Percentiles rank a stretch among this genome's conserved stretches.
These are phyloP conservation scores for Mycena chlorophos DNA, from an alignment of 768 basidiomycete species.

Conservation along the genomic window DNA sequence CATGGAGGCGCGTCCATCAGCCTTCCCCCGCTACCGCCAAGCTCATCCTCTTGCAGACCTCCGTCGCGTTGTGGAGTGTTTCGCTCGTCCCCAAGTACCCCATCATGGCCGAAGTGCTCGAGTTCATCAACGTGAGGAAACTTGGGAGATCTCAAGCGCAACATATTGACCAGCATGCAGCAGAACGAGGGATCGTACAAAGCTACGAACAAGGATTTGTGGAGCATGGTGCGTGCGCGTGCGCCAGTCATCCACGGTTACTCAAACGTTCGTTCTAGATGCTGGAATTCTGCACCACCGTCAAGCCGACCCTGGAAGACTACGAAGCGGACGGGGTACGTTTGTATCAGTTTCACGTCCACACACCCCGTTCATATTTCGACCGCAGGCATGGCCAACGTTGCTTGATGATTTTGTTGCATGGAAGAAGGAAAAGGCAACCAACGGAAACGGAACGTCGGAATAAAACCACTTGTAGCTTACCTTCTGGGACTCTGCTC, in stretches of 20 bases:
- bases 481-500: not conserved
- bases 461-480: conserved; percentile 2
- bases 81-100: conserved; percentile 67
- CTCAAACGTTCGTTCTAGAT: conserved; percentile 45
- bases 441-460: conserved; percentile 14
- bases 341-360: conserved; percentile 20
- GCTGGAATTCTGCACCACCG: conserved; percentile 70
- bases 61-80: conserved; percentile 75
- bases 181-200: conserved; percentile 60
- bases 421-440: conserved; percentile 51
- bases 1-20: conserved; percentile 61
- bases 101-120: conserved; percentile 61
- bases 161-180: conserved; percentile 36
- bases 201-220: conserved; percentile 81
- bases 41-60: conserved; percentile 48
- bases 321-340: conserved; percentile 78
- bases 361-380: conserved; percentile 7
- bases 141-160: not conserved
- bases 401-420: conserved; percentile 75
- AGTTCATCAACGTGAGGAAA: conserved; percentile 60
- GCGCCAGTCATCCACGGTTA: too few species aligned
- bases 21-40: not conserved
- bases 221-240: conserved; percentile 67
- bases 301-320: conserved; percentile 58
- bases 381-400: conserved; percentile 74